phyloP scores from a whole-genome alignment of 140 eudicot genomes.

The Senecio squalidus region DNA sequence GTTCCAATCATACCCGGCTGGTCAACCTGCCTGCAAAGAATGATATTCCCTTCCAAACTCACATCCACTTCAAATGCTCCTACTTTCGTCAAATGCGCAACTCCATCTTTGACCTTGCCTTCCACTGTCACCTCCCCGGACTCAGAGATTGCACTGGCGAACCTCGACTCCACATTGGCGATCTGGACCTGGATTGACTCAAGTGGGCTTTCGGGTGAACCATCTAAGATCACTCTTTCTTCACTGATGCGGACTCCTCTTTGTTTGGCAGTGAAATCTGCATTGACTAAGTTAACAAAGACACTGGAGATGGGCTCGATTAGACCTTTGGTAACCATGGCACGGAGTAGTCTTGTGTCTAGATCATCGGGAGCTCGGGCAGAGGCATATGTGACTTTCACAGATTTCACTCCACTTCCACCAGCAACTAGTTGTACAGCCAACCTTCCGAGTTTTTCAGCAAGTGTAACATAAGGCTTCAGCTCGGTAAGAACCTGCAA shows the following conservation, averaged over 20 bases:
- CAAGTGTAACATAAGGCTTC: constrained; percentile 76
- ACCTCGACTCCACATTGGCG: constrained; percentile 79
- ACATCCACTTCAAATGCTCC: constrained; percentile 96
- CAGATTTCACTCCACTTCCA: constrained; percentile 91
- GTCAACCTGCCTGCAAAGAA: constrained; percentile 86
- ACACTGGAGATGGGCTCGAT: constrained; percentile 84
- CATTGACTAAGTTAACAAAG: constrained; percentile 82
- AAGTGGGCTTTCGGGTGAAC: constrained; percentile 87
- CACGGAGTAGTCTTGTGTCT: constrained; percentile 91
- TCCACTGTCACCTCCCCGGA: constrained; percentile 78
- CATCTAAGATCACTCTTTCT: constrained; percentile 62
- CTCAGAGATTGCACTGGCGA: constrained; percentile 81
- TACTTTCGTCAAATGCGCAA: constrained; percentile 87
- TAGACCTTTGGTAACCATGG: constrained; percentile 91
- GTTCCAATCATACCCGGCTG: constrained; percentile 94
- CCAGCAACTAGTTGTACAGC: constrained; percentile 93
- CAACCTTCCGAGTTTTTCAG: constrained; percentile 90
- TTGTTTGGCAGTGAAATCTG: constrained; percentile 90
- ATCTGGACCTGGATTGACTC: constrained; percentile 81
- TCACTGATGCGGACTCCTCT: constrained; percentile 83
- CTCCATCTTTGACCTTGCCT: constrained; percentile 86
- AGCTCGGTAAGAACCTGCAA: constrained; percentile 80
- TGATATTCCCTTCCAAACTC: constrained; percentile 85
- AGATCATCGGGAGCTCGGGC: constrained; percentile 94
- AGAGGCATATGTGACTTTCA: constrained; percentile 70